Conservation (phyloP, 768 basidiomycete genomes). For the Xerocomus brunneocitrinus region DNA sequence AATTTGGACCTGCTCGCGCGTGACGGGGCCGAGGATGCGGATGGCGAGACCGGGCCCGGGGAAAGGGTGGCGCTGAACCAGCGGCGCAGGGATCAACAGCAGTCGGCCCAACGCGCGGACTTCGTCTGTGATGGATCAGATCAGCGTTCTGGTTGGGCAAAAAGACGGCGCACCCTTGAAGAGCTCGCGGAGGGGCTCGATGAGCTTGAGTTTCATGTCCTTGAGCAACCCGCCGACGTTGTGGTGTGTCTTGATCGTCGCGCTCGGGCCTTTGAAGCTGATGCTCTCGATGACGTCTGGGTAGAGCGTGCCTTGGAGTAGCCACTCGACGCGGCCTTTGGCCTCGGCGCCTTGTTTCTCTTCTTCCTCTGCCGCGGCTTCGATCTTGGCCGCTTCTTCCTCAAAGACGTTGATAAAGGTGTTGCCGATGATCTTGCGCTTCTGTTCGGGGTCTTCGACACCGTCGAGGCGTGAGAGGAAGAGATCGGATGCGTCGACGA, state of each 20-base stretch:
- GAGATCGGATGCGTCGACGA: constrained; percentile 91
- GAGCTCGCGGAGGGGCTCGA: constrained; percentile 93
- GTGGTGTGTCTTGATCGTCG: constrained; percentile 99
- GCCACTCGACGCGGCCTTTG: constrained; percentile 94
- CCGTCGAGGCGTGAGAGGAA: constrained; percentile 88
- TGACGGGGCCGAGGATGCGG: constrained; percentile 94
- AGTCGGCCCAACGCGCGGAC: constrained; percentile 90
- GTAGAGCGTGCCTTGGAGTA: constrained; percentile 95
- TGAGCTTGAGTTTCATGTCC: constrained; percentile 98
- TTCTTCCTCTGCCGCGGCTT: constrained; percentile 74
- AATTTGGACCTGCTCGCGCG: constrained; percentile 86
- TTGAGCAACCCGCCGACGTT: constrained; percentile 95
- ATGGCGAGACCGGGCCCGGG: constrained; percentile 98
- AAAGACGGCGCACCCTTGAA: constrained; percentile 76
- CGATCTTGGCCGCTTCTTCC: constrained; percentile 86
- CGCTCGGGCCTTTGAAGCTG: constrained; percentile 97
- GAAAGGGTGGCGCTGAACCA: constrained; percentile 97
- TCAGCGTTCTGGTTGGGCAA: too few species aligned
- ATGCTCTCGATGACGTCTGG: constrained; percentile 99
- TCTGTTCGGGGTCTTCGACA: constrained; percentile 93
- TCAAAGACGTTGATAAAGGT: constrained; percentile 99
- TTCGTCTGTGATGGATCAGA: constrained; percentile 59
- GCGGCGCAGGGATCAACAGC: constrained; percentile 83
- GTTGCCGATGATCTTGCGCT: constrained; percentile 98
- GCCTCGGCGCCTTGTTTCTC: constrained; percentile 59